Percentiles rank a stretch among this genome's conserved stretches.
These are phyloP conservation scores for Dianthus caryophyllus DNA, from an alignment of 148 eudicot species.

Conservation along the genomic window DNA sequence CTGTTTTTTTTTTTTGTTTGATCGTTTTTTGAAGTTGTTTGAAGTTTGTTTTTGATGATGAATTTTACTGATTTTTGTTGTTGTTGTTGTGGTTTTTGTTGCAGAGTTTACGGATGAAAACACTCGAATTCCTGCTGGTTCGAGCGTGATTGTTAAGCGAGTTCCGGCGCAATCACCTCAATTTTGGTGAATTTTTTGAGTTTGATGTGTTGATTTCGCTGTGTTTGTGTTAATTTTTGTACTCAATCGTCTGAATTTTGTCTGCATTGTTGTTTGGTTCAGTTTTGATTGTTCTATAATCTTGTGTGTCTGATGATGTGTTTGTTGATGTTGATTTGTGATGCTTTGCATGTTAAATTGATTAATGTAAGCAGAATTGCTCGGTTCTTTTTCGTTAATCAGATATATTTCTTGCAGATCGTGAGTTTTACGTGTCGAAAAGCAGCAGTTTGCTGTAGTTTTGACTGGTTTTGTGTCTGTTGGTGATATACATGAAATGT, in stretches of 20 bases:
- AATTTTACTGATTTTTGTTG: not conserved
- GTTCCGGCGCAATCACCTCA: conserved; percentile 51
- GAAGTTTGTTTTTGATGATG: not conserved
- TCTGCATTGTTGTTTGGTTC: not conserved
- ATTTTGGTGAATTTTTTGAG: conserved; percentile 24
- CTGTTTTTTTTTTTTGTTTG: not conserved
- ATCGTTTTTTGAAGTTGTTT: not conserved
- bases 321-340: not conserved
- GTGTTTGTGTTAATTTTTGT: not conserved
- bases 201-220: conserved; percentile 1
- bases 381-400: too few relatives aligned
- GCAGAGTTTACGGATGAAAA: conserved; percentile 53
- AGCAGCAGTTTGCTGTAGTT: too few relatives aligned
- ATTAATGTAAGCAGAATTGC: too few relatives aligned
- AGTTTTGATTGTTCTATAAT: not conserved
- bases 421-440: too few relatives aligned
- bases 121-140: conserved; percentile 47
- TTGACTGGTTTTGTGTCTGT: too few relatives aligned
- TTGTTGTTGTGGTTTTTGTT: conserved; percentile 12
- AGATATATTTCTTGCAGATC: too few relatives aligned
- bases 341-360: too few relatives aligned
- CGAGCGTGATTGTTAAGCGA: conserved; percentile 62
- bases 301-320: not conserved
- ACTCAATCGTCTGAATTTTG: not conserved
- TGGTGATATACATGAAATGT: too few relatives aligned